A percentile compares a stretch with the other conserved stretches of the same genome.
These are phyloP conservation scores for Vachellia pachyceras DNA, from an alignment of 306 rosid species.

Conservation along the genomic window DNA sequence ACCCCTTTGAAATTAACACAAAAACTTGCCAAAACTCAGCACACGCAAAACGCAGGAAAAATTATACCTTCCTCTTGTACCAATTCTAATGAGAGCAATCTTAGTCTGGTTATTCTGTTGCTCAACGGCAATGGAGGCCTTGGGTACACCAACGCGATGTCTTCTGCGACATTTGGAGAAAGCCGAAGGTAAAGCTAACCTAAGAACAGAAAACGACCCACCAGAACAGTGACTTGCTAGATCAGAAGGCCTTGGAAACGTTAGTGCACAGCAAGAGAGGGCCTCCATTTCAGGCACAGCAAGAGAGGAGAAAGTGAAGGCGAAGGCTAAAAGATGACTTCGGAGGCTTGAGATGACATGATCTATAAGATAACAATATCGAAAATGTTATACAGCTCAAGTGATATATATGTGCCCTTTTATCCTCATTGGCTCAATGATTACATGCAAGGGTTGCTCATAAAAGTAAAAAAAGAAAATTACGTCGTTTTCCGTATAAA, in stretches of 20 bases:
- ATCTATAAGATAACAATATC: conserved; percentile 9
- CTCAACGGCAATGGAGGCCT: conserved; percentile 80
- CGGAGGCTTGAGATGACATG: background rate
- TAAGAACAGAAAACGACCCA: background rate
- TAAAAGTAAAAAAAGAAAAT: no score
- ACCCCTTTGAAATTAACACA: background rate
- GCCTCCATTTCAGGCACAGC: conserved; percentile 28
- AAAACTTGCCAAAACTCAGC: background rate
- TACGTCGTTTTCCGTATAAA: background rate
- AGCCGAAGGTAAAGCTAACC: conserved; percentile 46
- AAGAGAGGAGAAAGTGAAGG: background rate
- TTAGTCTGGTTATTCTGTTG: conserved; percentile 59
- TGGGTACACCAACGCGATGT: conserved; percentile 33
- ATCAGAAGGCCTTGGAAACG: background rate
- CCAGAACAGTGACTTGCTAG: background rate
- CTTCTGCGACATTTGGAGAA: conserved; percentile 42
- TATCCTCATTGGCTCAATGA: background rate
- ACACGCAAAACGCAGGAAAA: background rate
- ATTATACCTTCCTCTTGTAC: conserved; percentile 89
- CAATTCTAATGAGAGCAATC: conserved; percentile 73
- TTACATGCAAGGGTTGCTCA: no score
- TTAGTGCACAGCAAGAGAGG: conserved; percentile 24
- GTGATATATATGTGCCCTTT: background rate
- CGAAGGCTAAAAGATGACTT: background rate
- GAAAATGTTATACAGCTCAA: background rate